Conservation (phyloP, 345 rosid species). For the Gossypium ekmanianum region DNA sequence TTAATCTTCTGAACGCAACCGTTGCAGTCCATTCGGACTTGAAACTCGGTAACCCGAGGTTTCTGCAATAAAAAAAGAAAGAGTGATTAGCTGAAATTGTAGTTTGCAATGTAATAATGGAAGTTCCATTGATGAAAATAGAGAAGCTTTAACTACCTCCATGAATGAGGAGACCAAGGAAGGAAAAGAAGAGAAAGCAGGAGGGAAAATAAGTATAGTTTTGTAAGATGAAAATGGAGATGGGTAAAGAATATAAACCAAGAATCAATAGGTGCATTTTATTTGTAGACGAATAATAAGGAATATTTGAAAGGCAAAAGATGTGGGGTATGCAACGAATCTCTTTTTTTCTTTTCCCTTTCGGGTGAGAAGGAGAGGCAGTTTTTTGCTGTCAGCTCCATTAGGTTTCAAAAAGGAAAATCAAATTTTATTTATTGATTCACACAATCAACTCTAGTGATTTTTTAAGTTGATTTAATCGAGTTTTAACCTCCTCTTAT, state of each 20-base stretch:
- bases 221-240: slow-evolving; percentile 10
- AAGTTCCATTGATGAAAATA: not conserved
- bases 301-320: slow-evolving; percentile 55
- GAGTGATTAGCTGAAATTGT: slow-evolving; percentile 10
- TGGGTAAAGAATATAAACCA: slow-evolving; percentile 26
- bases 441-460: too few species aligned
- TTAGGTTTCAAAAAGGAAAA: slow-evolving; percentile 11
- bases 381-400: not conserved
- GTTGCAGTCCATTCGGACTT: slow-evolving; percentile 75
- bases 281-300: slow-evolving; percentile 29
- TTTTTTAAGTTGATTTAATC: too few species aligned
- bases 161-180: slow-evolving; percentile 33
- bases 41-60: slow-evolving; percentile 56
- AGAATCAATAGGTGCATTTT: slow-evolving; percentile 47
- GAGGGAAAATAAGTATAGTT: slow-evolving; percentile 1
- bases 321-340: slow-evolving; percentile 66
- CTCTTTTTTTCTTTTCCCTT: slow-evolving; percentile 16
- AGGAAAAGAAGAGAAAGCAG: slow-evolving; percentile 14
- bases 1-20: slow-evolving; percentile 80
- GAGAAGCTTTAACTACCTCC: slow-evolving; percentile 27
- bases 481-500: too few species aligned
- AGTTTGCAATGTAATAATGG: not conserved
- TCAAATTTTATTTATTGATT: too few species aligned
- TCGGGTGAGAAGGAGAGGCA: not conserved
- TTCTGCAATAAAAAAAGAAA: slow-evolving; percentile 32